A percentile compares a stretch with the other conserved stretches of the same genome.
Conservation (phyloP, 2,329 filamentous ascomycete species). For the Aspergillus oerlinghausenensis region DNA sequence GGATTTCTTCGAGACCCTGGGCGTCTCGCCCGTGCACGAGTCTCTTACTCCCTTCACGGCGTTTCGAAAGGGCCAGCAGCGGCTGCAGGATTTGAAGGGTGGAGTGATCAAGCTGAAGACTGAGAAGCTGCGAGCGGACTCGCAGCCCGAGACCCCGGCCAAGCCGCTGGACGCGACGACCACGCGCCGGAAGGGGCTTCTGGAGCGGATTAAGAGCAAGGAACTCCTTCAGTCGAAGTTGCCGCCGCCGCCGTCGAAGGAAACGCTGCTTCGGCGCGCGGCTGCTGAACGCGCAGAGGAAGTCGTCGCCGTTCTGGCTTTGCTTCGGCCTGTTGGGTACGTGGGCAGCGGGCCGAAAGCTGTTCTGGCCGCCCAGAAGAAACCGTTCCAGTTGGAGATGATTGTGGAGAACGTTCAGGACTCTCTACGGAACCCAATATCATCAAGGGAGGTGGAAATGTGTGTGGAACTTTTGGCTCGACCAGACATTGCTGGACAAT, state of each 20-base stretch:
- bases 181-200: constrained; percentile 55
- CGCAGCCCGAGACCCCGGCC: constrained; percentile 9
- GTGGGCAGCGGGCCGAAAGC: constrained; percentile 28
- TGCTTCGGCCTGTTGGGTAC: constrained; percentile 47
- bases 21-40: constrained; percentile 32
- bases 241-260: constrained; percentile 44
- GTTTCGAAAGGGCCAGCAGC: constrained; percentile 38
- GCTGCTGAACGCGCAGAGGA: constrained; percentile 66
- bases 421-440: constrained; percentile 54
- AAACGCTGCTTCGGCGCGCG: constrained; percentile 56
- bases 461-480: constrained; percentile 46
- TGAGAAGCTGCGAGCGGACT: constrained; percentile 24
- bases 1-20: constrained; percentile 31
- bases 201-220: constrained; percentile 73
- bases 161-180: constrained; percentile 26
- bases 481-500: constrained; percentile 45
- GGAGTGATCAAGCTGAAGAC: constrained; percentile 35
- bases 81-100: constrained; percentile 37
- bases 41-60: constrained; percentile 32
- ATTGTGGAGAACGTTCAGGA: constrained; percentile 64
- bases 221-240: constrained; percentile 49
- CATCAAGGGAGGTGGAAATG: constrained; percentile 43
- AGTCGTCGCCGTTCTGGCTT: constrained; percentile 62
- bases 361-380: constrained; percentile 42
- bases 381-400: constrained; percentile 62